A percentile compares a stretch with the other conserved stretches of the same genome.
Evolutionary conservation across 257 asterid genomes (phyloP).

Genomic region (Haberlea rhodopensis): DNA sequence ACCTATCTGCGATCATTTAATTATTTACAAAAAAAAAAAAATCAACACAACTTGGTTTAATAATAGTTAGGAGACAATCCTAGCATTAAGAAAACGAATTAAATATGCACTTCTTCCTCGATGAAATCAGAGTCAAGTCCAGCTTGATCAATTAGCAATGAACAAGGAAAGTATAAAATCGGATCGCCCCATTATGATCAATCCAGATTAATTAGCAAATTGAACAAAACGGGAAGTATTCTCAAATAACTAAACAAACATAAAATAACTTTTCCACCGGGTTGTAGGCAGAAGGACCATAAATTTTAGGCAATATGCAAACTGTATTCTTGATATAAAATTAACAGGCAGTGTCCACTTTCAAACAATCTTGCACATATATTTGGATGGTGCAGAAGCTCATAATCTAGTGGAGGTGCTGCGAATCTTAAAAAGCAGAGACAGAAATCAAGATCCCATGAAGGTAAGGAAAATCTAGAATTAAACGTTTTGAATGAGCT

Average conservation of each 20-base stretch:
- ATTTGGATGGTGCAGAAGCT: no score
- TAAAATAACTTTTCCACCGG: not conserved
- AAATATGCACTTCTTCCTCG: not conserved
- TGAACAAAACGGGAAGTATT: not conserved
- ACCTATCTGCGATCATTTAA: constrained; percentile 62
- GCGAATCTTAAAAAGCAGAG: no score
- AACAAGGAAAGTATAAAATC: not conserved
- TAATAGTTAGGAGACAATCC: not conserved
- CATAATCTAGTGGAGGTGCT: no score
- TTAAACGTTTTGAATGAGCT: no score
- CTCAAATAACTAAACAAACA: not conserved
- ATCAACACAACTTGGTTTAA: constrained; percentile 3
- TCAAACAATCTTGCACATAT: no score
- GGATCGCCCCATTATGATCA: not conserved
- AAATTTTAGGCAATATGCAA: not conserved
- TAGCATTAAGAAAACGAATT: not conserved
- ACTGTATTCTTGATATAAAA: not conserved
- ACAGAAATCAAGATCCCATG: no score
- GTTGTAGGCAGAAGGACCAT: not conserved
- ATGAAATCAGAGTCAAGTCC: constrained; percentile 15
- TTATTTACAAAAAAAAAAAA: constrained; percentile 11
- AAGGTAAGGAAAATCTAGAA: no score
- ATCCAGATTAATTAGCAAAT: not conserved
- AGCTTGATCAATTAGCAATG: constrained; percentile 8
- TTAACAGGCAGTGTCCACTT: no score